Base-by-base conservation (phyloP, 2,329 filamentous ascomycete species). In the Colletotrichum euphorbiae region DNA sequence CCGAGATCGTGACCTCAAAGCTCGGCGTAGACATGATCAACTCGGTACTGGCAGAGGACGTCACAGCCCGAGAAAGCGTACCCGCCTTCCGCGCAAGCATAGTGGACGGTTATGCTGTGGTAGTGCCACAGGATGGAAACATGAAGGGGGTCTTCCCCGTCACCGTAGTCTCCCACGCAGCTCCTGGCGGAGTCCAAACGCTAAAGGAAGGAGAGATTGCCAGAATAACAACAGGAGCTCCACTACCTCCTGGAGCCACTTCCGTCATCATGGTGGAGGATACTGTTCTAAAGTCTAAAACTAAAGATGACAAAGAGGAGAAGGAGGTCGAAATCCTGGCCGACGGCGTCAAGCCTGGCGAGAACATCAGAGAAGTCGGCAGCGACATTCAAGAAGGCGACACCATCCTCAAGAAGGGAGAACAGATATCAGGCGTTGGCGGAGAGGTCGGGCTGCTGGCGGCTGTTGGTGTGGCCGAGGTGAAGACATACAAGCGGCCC, bases 191-290 rank as follows among this genome's bases (percentile, higher is more conserved):
- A 33, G 86, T 87, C 13, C 82, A 87, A 38, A 79, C 87, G 1
- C 81, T 98, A 3, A 84, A 90, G 61, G 83, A 88, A 38, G 94
- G 94, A 0, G 86, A 94, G 71, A 90, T 98, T 60, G 91, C 95
- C 0, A 87, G 96, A 52, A 97, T 99, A 73, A 99, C 96, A 0
- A 99, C 96, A 0, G 96, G 96, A 0, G 96, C 96, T 6, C 95
- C 96, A 11, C 82, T 99, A 0, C 96, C 96, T 1, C 90, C 90
- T 0, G 93, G 94, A 0, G 93, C 96, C 2, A 97, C 93, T 28
- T 91, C 95, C 0, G 94, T 99, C 5, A 91, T 98, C 52, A 98
- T 97, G 93, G 96, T 99, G 0, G 96, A 99, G 80, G 96, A 98
- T 75, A 99, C 96, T 0, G 80, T 90, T 1, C 83, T 99, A 4